Conservation (phyloP, 176 grass and related monocot genomes). For the Aegilops longissima region DNA sequence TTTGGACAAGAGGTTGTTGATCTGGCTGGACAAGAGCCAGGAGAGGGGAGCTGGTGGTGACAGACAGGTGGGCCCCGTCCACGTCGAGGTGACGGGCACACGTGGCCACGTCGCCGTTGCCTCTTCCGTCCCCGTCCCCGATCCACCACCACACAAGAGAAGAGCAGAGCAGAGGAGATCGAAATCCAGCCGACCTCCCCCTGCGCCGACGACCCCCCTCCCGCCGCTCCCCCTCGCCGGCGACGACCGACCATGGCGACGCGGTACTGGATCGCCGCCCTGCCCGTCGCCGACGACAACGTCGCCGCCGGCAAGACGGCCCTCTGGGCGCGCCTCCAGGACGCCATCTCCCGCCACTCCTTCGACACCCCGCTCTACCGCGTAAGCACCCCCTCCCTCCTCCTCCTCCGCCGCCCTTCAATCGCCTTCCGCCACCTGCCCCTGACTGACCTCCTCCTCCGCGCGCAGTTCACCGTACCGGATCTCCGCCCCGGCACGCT, state of each 20-base stretch:
- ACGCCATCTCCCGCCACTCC: conserved; percentile 72
- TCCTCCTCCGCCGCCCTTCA: background rate
- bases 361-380: conserved; percentile 94
- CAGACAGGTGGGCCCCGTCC: background rate
- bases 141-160: background rate
- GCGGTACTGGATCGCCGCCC: conserved; percentile 82
- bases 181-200: background rate
- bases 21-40: too few species aligned
- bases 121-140: background rate
- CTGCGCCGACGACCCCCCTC: too few species aligned
- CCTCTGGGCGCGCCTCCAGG: conserved; percentile 70
- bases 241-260: conserved; percentile 56
- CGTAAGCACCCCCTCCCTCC: conserved; percentile 19
- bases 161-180: background rate
- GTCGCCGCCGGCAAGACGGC: conserved; percentile 22
- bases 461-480: conserved; percentile 67
- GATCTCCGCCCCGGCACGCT: conserved; percentile 88
- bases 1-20: background rate
- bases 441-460: background rate
- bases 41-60: background rate
- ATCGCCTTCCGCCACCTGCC: background rate
- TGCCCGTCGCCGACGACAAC: conserved; percentile 46
- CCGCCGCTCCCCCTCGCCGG: background rate
- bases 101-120: background rate
- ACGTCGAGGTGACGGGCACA: background rate